Evolutionary conservation across 805 yeast genomes (phyloP).

Genomic region (Tetrapisispora arboricola): DNA sequence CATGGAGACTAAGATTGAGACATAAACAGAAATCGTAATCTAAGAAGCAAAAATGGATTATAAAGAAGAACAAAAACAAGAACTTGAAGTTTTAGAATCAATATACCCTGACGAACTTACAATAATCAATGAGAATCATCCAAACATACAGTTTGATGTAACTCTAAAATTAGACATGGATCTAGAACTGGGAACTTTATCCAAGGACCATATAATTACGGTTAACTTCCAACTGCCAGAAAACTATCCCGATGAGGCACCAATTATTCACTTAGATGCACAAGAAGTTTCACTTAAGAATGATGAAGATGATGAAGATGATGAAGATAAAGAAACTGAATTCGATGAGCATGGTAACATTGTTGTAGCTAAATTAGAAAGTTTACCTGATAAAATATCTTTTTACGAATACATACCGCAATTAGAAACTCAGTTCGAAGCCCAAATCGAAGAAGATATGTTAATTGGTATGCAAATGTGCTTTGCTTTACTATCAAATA

Average conservation of each 20-base stretch:
- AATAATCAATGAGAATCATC: slow-evolving; percentile 39
- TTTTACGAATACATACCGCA: slow-evolving; percentile 39
- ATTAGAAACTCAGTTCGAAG: slow-evolving; percentile 28
- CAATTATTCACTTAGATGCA: slow-evolving; percentile 39
- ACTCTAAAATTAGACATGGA: slow-evolving; percentile 54
- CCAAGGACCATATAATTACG: slow-evolving; percentile 43
- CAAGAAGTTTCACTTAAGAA: slow-evolving; percentile 24
- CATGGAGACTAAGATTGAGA: too few relatives aligned
- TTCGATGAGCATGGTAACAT: slow-evolving; percentile 41
- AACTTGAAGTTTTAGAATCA: slow-evolving; percentile 77
- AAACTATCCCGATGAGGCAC: slow-evolving; percentile 72
- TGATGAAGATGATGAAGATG: slow-evolving; percentile 30
- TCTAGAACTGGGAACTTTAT: slow-evolving; percentile 28
- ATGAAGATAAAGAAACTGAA: slow-evolving; percentile 28
- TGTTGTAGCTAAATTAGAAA: slow-evolving; percentile 36
- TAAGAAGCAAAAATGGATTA: slow-evolving; percentile 47
- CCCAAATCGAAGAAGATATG: slow-evolving; percentile 41
- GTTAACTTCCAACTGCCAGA: slow-evolving; percentile 66
- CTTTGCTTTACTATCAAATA: slow-evolving; percentile 63
- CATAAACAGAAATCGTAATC: not conserved
- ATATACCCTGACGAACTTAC: slow-evolving; percentile 84
- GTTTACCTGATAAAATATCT: slow-evolving; percentile 48
- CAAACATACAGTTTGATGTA: slow-evolving; percentile 31
- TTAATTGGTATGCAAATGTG: slow-evolving; percentile 88
- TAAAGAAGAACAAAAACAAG: slow-evolving; percentile 78